Percentiles rank a stretch among this genome's conserved stretches.
Evolutionary conservation across 345 rosid species (phyloP).

Genomic region (Acer yangbiense): DNA sequence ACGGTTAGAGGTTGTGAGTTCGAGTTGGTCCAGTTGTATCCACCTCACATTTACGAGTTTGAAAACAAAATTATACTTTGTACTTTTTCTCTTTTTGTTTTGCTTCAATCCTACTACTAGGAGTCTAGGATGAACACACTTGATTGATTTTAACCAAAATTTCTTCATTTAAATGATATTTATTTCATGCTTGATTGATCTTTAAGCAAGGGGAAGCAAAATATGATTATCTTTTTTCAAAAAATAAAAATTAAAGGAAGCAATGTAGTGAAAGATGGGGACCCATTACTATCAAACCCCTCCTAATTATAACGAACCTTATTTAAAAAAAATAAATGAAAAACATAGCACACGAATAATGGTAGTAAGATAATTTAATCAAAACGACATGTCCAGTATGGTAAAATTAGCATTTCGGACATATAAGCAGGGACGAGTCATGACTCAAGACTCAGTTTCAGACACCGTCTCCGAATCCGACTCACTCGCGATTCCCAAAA

Average conservation of each 20-base stretch:
- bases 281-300: not conserved
- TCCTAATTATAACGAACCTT: not conserved
- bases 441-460: not conserved
- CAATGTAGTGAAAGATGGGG: not conserved
- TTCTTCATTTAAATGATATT: not conserved
- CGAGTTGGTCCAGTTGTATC: too few species aligned
- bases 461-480: conserved; percentile 18
- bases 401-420: not conserved
- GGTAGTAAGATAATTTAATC: not conserved
- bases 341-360: not conserved
- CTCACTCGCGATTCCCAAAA: not conserved
- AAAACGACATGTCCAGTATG: not conserved
- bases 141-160: not conserved
- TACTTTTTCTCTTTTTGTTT: too few species aligned
- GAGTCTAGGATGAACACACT: not conserved
- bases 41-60: too few species aligned
- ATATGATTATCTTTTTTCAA: not conserved
- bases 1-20: too few species aligned
- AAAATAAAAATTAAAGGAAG: not conserved
- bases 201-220: not conserved
- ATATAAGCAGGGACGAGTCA: not conserved
- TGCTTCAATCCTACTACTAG: conserved; percentile 1
- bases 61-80: too few species aligned
- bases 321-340: too few species aligned
- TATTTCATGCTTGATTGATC: not conserved